A percentile compares a stretch with the other conserved stretches of the same genome.
These are phyloP conservation scores for Phytophthora foliorum DNA, from an alignment of 352 stramenopile species.

Conservation along the genomic window DNA sequence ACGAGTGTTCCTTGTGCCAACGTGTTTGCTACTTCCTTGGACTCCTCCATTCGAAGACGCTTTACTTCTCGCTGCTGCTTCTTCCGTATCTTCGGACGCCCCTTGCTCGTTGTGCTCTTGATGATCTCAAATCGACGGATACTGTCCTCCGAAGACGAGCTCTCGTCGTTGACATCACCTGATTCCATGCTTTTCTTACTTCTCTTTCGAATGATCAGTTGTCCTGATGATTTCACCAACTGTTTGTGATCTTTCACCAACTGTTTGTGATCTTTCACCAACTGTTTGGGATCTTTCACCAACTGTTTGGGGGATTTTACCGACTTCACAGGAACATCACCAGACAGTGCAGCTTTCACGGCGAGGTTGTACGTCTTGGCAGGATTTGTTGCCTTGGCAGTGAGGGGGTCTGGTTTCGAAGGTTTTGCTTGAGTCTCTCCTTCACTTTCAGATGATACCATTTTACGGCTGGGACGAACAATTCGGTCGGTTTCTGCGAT, in stretches of 20 bases:
- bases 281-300: neutral
- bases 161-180: neutral
- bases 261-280: too few species aligned
- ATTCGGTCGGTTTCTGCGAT: neutral
- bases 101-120: too few species aligned
- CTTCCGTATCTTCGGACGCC: too few species aligned
- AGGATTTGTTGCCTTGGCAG: neutral
- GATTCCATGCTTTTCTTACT: neutral
- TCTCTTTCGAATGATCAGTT: neutral
- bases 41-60: neutral
- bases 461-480: neutral
- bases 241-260: too few species aligned
- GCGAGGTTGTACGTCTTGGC: too few species aligned
- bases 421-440: too few species aligned
- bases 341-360: neutral
- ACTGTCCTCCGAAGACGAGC: too few species aligned
- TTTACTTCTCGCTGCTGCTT: neutral
- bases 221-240: neutral
- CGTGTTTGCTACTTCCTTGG: neutral
- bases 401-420: neutral
- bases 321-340: slow-evolving; percentile 2
- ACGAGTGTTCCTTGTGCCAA: slow-evolving; percentile 8
- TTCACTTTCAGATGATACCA: too few species aligned
- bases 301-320: neutral
- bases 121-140: neutral